These are phyloP conservation scores for Taphrina wiesneri DNA, from an alignment of 1,139 yeast species.

Conservation along the genomic window DNA sequence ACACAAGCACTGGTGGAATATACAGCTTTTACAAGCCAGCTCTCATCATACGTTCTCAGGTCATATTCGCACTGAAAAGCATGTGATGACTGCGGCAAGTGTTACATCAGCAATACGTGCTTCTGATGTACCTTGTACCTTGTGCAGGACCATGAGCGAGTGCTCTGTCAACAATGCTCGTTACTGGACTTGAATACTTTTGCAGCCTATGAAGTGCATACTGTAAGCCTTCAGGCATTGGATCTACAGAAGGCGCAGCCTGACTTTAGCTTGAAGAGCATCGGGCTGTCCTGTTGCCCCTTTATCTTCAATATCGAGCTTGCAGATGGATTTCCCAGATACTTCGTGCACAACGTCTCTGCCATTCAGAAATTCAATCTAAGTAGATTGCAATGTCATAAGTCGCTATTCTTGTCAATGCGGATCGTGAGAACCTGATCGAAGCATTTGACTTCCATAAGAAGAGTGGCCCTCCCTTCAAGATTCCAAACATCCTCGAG, in stretches of 20 bases:
- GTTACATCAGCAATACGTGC: background rate
- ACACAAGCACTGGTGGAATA: background rate
- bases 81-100: background rate
- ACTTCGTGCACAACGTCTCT: background rate
- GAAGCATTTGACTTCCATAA: background rate
- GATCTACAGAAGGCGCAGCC: background rate
- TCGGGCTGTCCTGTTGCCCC: background rate
- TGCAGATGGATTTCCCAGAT: background rate
- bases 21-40: background rate
- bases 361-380: background rate
- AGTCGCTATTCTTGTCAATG: slow-evolving; percentile 1
- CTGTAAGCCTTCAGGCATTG: background rate
- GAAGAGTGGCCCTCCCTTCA: background rate
- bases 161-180: too few relatives aligned
- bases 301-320: background rate
- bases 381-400: slow-evolving; percentile 1
- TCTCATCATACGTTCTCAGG: background rate
- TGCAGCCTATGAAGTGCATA: background rate
- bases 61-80: background rate
- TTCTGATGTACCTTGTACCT: too few relatives aligned
- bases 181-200: too few relatives aligned
- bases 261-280: background rate
- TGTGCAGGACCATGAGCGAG: background rate
- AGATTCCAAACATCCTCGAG: background rate
- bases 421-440: slow-evolving; percentile 10